These are phyloP conservation scores for Xerocomus amazonicus DNA, from an alignment of 1,284 basidiomycete species.

Conservation along the genomic window DNA sequence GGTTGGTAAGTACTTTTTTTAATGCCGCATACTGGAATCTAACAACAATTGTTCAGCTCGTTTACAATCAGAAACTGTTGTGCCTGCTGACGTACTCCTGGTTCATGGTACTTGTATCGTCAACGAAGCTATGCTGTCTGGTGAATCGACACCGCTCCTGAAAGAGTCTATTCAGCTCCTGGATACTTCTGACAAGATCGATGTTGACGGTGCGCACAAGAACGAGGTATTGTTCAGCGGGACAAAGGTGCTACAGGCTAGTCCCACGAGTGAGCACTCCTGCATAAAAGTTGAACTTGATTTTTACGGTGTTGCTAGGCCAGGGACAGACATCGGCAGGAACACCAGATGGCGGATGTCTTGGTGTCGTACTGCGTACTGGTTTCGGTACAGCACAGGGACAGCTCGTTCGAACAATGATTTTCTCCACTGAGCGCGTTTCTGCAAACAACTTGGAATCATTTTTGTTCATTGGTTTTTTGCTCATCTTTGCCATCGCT, in stretches of 20 bases:
- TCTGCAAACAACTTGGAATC: constrained; percentile 92
- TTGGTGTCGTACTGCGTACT: constrained; percentile 89
- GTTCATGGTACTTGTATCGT: constrained; percentile 89
- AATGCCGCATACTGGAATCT: background rate
- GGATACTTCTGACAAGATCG: constrained; percentile 71
- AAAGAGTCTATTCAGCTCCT: constrained; percentile 90
- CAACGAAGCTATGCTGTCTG: constrained; percentile 96
- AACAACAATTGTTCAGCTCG: constrained; percentile 45
- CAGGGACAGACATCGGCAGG: constrained; percentile 45
- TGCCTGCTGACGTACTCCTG: constrained; percentile 89
- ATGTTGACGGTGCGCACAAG: constrained; percentile 83
- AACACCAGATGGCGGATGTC: constrained; percentile 86
- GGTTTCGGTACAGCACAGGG: constrained; percentile 96
- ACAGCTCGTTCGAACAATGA: constrained; percentile 94
- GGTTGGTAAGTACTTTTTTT: constrained; percentile 46
- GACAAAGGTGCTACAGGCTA: constrained; percentile 89
- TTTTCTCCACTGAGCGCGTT: constrained; percentile 92
- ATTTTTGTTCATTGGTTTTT: constrained; percentile 94
- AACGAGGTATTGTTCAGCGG: constrained; percentile 90
- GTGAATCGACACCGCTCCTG: constrained; percentile 91
- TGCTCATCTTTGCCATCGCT: constrained; percentile 93
- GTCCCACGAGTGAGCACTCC: constrained; percentile 41
- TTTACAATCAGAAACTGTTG: constrained; percentile 77
- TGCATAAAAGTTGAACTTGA: background rate
- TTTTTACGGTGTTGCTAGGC: constrained; percentile 19